Base-by-base conservation (phyloP, 306 rosid species). In the Quercus ilex region DNA sequence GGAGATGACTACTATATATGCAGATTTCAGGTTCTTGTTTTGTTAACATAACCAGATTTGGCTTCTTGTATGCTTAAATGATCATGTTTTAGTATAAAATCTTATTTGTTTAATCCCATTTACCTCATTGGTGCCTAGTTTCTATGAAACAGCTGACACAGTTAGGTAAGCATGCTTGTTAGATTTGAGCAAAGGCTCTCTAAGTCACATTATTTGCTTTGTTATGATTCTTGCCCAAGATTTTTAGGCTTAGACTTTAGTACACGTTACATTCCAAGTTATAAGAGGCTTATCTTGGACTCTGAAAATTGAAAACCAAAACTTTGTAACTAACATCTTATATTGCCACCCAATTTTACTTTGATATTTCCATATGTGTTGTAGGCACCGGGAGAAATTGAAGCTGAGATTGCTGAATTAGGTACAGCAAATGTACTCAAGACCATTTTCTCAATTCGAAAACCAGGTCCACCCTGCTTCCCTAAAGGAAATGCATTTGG, bases 1-100 rank as follows among this genome's bases (percentile, higher is more conserved):
- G 90, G 86, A 1, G 84, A 84, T 38, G 83, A 84, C 49, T 87
- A 68, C 60, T 87, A 87, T 28, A 82, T 84, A 56, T 79, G 78
- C 80, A 79, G 84, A 81, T 87, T 84, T 30, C 84, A 84, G 86
- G 88, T 85, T 76, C 55, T 70, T 59, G 1, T 17, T 46, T 19
- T 5, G 1, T n/a, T 63, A 35, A 4, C 6, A 4, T 11, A 18
- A 52, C 75, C 57, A 30, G 73, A 51, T 52, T 11, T 51, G n/a
- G 30, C 51, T 20, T 58, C 26, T 49, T 49, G 53, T 12, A 49
- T 49, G 15, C 4, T 49, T 49, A 58, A 58, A 18, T 58, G 30
- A 58, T 11, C 46, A 23, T n/a, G 18, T 6, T 2, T 15, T 30
- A 20, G 51, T 67, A 33, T 17, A 20, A 67, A 10, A 49, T 49